Evolutionary conservation across 2,329 filamentous ascomycete species (phyloP).

Genomic region (Hypomyces perniciosus): DNA sequence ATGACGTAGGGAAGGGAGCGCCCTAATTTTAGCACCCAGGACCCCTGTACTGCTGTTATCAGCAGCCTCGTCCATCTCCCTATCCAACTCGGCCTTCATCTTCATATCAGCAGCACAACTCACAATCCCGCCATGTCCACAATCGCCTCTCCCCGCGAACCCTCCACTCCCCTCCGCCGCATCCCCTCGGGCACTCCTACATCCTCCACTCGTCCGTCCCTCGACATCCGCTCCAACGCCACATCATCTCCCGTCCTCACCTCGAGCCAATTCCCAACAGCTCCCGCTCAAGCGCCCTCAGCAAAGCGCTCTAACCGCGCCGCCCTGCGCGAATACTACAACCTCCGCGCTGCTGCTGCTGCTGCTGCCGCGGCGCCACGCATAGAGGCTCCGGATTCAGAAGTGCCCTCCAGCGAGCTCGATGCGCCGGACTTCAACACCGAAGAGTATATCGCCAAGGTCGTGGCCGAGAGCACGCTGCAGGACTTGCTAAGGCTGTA

Average conservation of each 20-base stretch:
- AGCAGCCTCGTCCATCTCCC: neutral
- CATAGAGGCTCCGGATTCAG: constrained; percentile 44
- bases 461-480: constrained; percentile 58
- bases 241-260: constrained; percentile 40
- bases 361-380: constrained; percentile 29
- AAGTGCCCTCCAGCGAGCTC: constrained; percentile 63
- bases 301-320: constrained; percentile 64
- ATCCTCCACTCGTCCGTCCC: constrained; percentile 68
- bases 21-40: constrained; percentile 16
- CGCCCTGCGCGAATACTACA: constrained; percentile 92
- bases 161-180: constrained; percentile 51
- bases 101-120: constrained; percentile 20
- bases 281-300: constrained; percentile 22
- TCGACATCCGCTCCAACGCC: constrained; percentile 59
- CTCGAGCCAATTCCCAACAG: constrained; percentile 27
- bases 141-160: constrained; percentile 57
- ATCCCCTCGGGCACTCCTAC: constrained; percentile 57
- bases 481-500: constrained; percentile 66
- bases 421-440: constrained; percentile 69
- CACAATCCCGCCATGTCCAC: constrained; percentile 53
- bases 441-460: constrained; percentile 57
- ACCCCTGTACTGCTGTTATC: constrained; percentile 7
- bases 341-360: constrained; percentile 50
- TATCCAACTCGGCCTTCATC: neutral
- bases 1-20: neutral